A percentile compares a stretch with the other conserved stretches of the same genome.
Conservation (phyloP, 2,329 filamentous ascomycete genomes). For the Pseudocercospora musae region DNA sequence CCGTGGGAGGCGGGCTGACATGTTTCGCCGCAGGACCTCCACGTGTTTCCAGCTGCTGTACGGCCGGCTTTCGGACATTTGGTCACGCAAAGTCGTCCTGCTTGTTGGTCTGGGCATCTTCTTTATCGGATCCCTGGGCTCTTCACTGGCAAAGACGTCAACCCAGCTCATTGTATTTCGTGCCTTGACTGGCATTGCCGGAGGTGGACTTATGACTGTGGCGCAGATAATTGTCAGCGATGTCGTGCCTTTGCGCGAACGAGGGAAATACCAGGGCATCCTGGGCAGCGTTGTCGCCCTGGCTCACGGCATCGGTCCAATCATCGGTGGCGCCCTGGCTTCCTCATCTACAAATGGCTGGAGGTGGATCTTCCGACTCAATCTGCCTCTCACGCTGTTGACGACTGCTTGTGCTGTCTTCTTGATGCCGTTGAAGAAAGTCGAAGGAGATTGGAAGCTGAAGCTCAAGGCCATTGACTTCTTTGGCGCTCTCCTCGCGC, state of each 20-base stretch:
- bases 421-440: slow-evolving; percentile 57
- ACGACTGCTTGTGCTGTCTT: slow-evolving; percentile 50
- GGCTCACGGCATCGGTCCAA: slow-evolving; percentile 42
- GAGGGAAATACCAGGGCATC: slow-evolving; percentile 31
- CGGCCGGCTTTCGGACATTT: slow-evolving; percentile 66
- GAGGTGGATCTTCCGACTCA: slow-evolving; percentile 34
- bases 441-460: slow-evolving; percentile 49
- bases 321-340: slow-evolving; percentile 45
- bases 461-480: slow-evolving; percentile 52
- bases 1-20: slow-evolving; percentile 3
- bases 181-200: slow-evolving; percentile 53
- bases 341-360: slow-evolving; percentile 17
- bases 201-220: slow-evolving; percentile 39
- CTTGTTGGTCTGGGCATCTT: slow-evolving; percentile 60
- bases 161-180: slow-evolving; percentile 53
- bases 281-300: slow-evolving; percentile 29
- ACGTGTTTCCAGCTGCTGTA: slow-evolving; percentile 54
- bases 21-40: slow-evolving; percentile 23
- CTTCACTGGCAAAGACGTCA: slow-evolving; percentile 19
- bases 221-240: slow-evolving; percentile 33
- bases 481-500: slow-evolving; percentile 52
- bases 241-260: slow-evolving; percentile 27
- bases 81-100: slow-evolving; percentile 62
- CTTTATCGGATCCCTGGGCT: slow-evolving; percentile 39
- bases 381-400: slow-evolving; percentile 51